Evolutionary conservation across 192 early-diverging fungal species (phyloP).

Genomic region (Coemansia sp.): DNA sequence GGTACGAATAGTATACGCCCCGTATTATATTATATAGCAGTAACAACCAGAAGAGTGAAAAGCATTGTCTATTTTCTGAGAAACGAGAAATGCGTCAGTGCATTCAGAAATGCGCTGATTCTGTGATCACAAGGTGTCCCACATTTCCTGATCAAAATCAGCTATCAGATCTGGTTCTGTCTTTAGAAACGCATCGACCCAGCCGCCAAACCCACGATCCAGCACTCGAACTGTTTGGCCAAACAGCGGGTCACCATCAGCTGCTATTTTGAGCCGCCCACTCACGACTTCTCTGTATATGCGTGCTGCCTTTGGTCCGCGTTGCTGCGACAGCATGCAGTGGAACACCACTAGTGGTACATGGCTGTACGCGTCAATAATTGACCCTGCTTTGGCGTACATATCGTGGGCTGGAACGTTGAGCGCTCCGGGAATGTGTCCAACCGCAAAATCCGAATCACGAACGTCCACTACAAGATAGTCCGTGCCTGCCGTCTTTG

Average conservation of each 20-base stretch:
- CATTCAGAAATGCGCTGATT: too few relatives aligned
- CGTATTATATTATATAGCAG: too few relatives aligned
- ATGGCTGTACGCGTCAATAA: slow-evolving; percentile 56
- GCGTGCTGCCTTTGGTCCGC: slow-evolving; percentile 72
- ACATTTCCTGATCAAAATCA: slow-evolving; percentile 57
- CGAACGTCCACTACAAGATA: slow-evolving; percentile 77
- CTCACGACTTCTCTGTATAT: slow-evolving; percentile 58
- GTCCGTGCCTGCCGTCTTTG: slow-evolving; percentile 61
- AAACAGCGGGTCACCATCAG: slow-evolving; percentile 10
- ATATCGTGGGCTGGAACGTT: slow-evolving; percentile 75
- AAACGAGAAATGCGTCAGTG: too few relatives aligned
- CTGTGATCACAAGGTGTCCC: slow-evolving; percentile 22
- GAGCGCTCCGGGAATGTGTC: slow-evolving; percentile 75
- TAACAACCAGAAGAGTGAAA: too few relatives aligned
- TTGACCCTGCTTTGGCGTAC: slow-evolving; percentile 35
- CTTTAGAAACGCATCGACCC: slow-evolving; percentile 59
- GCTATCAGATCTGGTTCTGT: slow-evolving; percentile 60
- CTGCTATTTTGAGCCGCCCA: slow-evolving; percentile 14
- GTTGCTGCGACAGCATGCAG: slow-evolving; percentile 82
- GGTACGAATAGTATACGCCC: too few relatives aligned
- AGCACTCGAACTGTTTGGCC: slow-evolving; percentile 61
- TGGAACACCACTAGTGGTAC: slow-evolving; percentile 79
- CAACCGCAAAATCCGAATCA: slow-evolving; percentile 60
- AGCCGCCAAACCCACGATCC: slow-evolving; percentile 65
- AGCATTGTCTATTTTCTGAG: too few relatives aligned